Conservation (phyloP, 2,329 filamentous ascomycete genomes). For the Pyrenophora teres region DNA sequence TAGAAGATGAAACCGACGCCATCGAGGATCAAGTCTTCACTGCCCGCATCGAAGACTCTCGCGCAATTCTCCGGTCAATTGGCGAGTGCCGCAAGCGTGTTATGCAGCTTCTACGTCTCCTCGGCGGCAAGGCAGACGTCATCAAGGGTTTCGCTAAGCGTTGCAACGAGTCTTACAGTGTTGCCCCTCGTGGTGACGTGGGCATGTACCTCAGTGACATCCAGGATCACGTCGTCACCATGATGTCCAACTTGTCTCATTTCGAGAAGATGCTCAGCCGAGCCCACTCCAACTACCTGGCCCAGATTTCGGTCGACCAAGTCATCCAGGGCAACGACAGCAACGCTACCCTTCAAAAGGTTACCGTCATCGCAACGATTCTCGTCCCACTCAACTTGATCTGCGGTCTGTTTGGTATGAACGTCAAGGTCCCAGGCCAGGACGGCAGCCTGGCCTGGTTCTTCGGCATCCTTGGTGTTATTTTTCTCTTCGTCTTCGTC, state of each 20-base stretch:
- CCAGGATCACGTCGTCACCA: conserved; percentile 98
- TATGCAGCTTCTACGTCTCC: conserved; percentile 87
- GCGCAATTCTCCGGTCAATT: conserved; percentile 83
- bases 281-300: conserved; percentile 93
- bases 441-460: conserved; percentile 59
- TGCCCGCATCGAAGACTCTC: conserved; percentile 86
- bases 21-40: conserved; percentile 97
- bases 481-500: conserved; percentile 53
- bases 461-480: conserved; percentile 63
- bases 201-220: conserved; percentile 96
- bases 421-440: conserved; percentile 73
- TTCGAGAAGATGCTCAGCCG: conserved; percentile 98
- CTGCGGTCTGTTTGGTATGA: conserved; percentile 87
- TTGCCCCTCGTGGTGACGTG: conserved; percentile 94
- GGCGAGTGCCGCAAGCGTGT: conserved; percentile 92
- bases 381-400: conserved; percentile 95
- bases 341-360: conserved; percentile 90
- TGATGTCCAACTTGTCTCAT: conserved; percentile 95
- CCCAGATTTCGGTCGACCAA: conserved; percentile 90
- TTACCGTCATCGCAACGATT: conserved; percentile 91
- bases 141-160: conserved; percentile 97
- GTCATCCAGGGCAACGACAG: conserved; percentile 85
- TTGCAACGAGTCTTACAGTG: conserved; percentile 95
- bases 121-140: conserved; percentile 98
- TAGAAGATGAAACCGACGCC: conserved; percentile 85